Evolutionary conservation across 2,329 filamentous ascomycete species (phyloP).

Genomic region (Thelonectria rubi): DNA sequence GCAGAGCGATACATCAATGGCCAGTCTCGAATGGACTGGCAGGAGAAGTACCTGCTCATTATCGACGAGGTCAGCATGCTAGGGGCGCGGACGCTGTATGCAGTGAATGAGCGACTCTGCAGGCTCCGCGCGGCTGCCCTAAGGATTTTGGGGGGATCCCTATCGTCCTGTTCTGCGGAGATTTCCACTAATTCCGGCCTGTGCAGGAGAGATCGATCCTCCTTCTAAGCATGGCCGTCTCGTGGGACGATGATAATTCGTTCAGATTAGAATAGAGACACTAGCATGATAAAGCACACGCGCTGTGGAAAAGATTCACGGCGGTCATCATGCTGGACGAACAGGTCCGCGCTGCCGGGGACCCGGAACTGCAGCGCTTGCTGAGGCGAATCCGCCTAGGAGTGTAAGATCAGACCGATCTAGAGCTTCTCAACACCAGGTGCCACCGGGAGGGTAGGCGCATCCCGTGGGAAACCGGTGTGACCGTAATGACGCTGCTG

Average conservation of each 20-base stretch:
- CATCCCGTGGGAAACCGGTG: not conserved
- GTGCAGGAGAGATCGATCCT: not conserved
- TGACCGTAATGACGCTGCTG: not conserved
- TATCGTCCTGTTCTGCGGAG: not conserved
- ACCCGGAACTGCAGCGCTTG: not conserved
- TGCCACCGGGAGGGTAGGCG: not conserved
- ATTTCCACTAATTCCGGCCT: not conserved
- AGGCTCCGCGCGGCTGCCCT: not conserved
- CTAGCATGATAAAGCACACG: not conserved
- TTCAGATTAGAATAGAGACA: not conserved
- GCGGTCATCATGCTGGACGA: slow-evolving; percentile 10
- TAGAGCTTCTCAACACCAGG: not conserved
- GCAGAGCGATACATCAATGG: not conserved
- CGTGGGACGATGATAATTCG: too few species aligned
- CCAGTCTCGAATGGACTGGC: not conserved
- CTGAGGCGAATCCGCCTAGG: slow-evolving; percentile 4
- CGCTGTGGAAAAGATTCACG: not conserved
- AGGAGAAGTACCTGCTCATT: not conserved
- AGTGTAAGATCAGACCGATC: not conserved
- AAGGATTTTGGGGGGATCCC: not conserved
- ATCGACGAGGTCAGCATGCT: slow-evolving; percentile 7
- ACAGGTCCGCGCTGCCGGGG: not conserved
- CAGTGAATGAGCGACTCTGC: not conserved
- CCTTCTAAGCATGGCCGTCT: too few species aligned
- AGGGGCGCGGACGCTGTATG: not conserved